phyloP scores from a whole-genome alignment of 768 basidiomycete species.

The Suillus discolor region DNA sequence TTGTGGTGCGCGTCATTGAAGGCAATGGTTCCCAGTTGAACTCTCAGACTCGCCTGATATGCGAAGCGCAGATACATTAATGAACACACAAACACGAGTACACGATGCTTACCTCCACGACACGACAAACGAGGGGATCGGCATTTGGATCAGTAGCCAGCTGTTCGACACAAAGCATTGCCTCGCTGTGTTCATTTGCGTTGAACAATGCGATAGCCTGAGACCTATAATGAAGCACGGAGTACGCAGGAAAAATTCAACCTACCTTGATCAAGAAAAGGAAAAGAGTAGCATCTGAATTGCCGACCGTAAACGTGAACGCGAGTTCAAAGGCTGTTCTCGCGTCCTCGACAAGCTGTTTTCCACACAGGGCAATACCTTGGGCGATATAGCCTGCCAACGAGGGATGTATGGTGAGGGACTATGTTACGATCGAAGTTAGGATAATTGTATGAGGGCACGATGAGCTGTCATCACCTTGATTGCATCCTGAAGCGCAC shows the following conservation, averaged over 20 bases:
- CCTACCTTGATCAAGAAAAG: neutral
- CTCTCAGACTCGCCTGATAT: neutral
- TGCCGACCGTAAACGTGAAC: neutral
- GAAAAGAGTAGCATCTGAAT: neutral
- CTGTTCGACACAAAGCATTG: neutral
- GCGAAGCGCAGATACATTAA: neutral
- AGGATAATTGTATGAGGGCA: neutral
- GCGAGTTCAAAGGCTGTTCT: neutral
- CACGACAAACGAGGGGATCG: neutral
- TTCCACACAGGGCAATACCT: neutral
- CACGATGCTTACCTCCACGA: neutral
- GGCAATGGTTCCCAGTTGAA: neutral
- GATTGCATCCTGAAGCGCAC: neutral
- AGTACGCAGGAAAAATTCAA: neutral
- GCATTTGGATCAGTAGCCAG: neutral
- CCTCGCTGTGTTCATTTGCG: neutral
- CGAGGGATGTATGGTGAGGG: neutral
- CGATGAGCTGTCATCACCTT: neutral
- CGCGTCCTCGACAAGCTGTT: neutral
- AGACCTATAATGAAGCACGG: neutral
- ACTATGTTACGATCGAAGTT: neutral
- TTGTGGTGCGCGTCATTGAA: neutral
- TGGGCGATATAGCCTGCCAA: neutral
- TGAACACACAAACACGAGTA: neutral
- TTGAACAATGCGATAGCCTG: neutral